These are phyloP conservation scores for Closterium sp. DNA, from an alignment of 139 green algal genomes.

Conservation along the genomic window DNA sequence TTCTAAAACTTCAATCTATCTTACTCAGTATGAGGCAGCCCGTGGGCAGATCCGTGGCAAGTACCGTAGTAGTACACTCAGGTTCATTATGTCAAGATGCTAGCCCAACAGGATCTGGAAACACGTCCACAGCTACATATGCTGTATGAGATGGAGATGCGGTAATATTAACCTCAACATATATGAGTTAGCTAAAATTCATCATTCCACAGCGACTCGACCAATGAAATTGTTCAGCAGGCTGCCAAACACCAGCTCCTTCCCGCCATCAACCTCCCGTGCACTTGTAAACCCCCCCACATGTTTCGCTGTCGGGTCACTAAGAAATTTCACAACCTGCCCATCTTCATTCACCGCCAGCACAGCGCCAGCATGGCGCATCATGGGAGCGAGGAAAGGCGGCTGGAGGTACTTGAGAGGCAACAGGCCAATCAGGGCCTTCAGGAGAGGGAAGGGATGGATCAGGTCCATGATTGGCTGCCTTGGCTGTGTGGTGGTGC, in stretches of 20 bases:
- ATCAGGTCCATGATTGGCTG: background rate
- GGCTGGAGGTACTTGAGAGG: background rate
- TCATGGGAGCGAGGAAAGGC: background rate
- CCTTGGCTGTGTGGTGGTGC: background rate
- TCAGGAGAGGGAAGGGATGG: background rate
- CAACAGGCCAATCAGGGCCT: background rate
- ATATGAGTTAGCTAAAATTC: too few relatives aligned
- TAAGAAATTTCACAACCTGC: background rate
- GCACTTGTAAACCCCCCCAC: background rate
- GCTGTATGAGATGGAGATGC: too few relatives aligned
- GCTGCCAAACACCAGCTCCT: background rate
- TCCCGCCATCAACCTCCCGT: background rate
- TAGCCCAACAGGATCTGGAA: too few relatives aligned
- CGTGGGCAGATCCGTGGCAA: too few relatives aligned
- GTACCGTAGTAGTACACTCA: too few relatives aligned
- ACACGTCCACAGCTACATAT: too few relatives aligned
- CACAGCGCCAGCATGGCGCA: background rate
- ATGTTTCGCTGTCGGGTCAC: background rate
- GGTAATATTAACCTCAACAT: too few relatives aligned
- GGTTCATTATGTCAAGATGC: too few relatives aligned
- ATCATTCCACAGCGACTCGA: background rate
- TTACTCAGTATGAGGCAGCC: too few relatives aligned
- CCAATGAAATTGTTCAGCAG: background rate
- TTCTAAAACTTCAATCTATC: too few relatives aligned
- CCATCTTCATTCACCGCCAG: background rate